These are phyloP conservation scores for Nothophoma quercina DNA, from an alignment of 2,329 filamentous ascomycete genomes.

Conservation along the genomic window DNA sequence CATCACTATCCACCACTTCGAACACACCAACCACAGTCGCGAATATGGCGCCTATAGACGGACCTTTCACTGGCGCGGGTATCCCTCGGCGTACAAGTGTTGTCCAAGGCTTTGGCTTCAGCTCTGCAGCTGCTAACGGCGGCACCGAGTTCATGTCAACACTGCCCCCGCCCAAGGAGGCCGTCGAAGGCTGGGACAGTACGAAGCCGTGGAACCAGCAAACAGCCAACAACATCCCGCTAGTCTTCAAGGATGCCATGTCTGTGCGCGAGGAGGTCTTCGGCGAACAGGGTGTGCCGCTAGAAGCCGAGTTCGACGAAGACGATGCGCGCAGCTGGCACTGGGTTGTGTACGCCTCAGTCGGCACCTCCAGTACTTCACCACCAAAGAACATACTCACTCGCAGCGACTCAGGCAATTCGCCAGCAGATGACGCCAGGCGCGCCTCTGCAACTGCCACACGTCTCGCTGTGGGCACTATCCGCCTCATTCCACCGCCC, in stretches of 20 bases:
- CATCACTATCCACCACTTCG: neutral
- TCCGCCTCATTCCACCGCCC: slow-evolving; percentile 83
- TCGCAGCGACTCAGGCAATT: slow-evolving; percentile 53
- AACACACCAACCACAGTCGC: neutral
- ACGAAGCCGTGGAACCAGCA: slow-evolving; percentile 45
- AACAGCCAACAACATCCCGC: slow-evolving; percentile 46
- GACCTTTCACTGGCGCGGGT: neutral
- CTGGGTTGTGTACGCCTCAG: slow-evolving; percentile 82
- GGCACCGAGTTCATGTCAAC: slow-evolving; percentile 52
- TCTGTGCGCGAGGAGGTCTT: slow-evolving; percentile 65
- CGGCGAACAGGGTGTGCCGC: slow-evolving; percentile 63
- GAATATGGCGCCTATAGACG: slow-evolving; percentile 2
- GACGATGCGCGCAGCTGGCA: slow-evolving; percentile 84
- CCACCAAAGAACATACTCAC: slow-evolving; percentile 50
- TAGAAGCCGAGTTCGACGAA: slow-evolving; percentile 77
- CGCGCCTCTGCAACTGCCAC: slow-evolving; percentile 50
- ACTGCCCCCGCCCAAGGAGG: slow-evolving; percentile 45
- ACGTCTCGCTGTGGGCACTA: slow-evolving; percentile 71
- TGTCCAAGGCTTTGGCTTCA: slow-evolving; percentile 30
- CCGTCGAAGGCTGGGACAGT: slow-evolving; percentile 49
- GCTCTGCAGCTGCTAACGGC: slow-evolving; percentile 25
- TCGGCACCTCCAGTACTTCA: slow-evolving; percentile 53
- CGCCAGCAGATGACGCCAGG: slow-evolving; percentile 47
- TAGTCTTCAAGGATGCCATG: slow-evolving; percentile 63
- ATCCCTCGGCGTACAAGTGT: slow-evolving; percentile 12